phyloP scores from a whole-genome alignment of 306 rosid species.

The Gastrolobium bilobum region DNA sequence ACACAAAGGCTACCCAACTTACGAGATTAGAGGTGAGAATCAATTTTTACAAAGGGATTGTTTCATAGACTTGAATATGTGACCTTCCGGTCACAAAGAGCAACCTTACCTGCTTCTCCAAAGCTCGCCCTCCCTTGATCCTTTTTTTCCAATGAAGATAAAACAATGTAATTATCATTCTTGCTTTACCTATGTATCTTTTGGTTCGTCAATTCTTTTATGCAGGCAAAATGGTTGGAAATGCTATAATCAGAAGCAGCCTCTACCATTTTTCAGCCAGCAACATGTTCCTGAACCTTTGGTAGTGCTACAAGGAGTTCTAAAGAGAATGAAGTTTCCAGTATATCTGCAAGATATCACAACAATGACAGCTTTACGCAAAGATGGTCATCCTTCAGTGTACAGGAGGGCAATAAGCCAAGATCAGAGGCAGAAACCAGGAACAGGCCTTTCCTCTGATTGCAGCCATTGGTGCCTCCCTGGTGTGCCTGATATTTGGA shows the following conservation, averaged over 20 bases:
- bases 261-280: conserved; percentile 70
- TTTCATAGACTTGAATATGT: too few species aligned
- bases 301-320: conserved; percentile 65
- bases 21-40: too few species aligned
- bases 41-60: too few species aligned
- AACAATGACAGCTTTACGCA: conserved; percentile 64
- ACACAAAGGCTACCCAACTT: too few species aligned
- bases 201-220: not conserved
- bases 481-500: conserved; percentile 86
- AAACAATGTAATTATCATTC: not conserved
- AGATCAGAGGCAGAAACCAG: conserved; percentile 63
- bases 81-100: too few species aligned
- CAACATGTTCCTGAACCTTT: conserved; percentile 68
- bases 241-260: conserved; percentile 80
- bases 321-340: conserved; percentile 78
- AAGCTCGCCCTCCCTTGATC: too few species aligned
- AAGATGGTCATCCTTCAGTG: conserved; percentile 85
- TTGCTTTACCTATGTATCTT: not conserved
- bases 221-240: conserved; percentile 83
- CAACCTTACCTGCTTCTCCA: too few species aligned
- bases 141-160: not conserved
- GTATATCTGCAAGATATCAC: conserved; percentile 76
- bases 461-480: conserved; percentile 97
- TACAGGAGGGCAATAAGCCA: conserved; percentile 60
- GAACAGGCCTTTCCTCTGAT: conserved; percentile 63